A percentile compares a stretch with the other conserved stretches of the same genome.
Conservation (phyloP, 208 protist genomes). For the Borovskyia barvae region DNA sequence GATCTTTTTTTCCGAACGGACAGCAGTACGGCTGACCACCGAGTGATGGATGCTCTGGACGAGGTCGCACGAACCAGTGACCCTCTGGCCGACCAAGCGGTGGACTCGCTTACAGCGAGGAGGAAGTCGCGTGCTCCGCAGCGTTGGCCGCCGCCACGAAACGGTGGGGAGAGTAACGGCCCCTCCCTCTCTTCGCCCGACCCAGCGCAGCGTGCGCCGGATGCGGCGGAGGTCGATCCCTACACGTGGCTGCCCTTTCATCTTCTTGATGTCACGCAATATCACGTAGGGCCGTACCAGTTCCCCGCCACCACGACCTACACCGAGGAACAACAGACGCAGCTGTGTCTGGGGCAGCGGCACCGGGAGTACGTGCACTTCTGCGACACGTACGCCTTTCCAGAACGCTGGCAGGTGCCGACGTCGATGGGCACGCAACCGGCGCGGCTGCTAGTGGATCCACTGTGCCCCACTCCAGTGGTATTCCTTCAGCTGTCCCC, state of each 20-base stretch:
- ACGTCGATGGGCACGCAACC: constrained; percentile 84
- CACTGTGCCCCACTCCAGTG: constrained; percentile 39
- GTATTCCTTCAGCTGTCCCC: constrained; percentile 85
- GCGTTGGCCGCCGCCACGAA: neutral
- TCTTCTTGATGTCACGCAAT: constrained; percentile 66
- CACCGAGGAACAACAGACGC: constrained; percentile 46
- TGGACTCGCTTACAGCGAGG: too few species aligned
- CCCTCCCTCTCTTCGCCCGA: neutral
- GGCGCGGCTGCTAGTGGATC: constrained; percentile 71
- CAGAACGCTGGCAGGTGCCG: constrained; percentile 77
- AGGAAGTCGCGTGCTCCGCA: too few species aligned
- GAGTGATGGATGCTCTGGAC: constrained; percentile 31
- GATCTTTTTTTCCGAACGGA: constrained; percentile 81
- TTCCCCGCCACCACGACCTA: constrained; percentile 72
- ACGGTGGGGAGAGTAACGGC: neutral
- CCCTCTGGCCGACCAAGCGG: constrained; percentile 7
- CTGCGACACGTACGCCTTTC: constrained; percentile 86
- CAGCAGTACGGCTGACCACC: constrained; percentile 8
- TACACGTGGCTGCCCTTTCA: constrained; percentile 84
- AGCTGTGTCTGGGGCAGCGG: constrained; percentile 66
- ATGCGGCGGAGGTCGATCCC: constrained; percentile 30
- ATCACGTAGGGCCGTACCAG: constrained; percentile 60
- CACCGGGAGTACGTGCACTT: constrained; percentile 90
- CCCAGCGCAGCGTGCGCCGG: constrained; percentile 4
- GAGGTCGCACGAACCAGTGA: constrained; percentile 30